phyloP scores from a whole-genome alignment of 495 filamentous ascomycete genomes.

The Podospora pseudopauciseta region DNA sequence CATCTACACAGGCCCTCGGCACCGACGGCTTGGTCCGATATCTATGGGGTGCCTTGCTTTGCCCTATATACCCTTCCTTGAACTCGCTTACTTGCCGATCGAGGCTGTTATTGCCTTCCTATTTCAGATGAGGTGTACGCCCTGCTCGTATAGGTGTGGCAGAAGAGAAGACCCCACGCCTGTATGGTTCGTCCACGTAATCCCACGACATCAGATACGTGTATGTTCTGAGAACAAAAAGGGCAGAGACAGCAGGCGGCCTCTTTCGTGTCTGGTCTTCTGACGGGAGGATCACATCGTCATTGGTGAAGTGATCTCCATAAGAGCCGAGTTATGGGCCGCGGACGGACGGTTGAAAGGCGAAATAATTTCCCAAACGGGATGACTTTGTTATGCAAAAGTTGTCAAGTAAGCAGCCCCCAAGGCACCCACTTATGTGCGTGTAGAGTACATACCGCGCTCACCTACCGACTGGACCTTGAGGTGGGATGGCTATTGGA shows the following conservation, averaged over 20 bases:
- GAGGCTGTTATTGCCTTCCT: neutral
- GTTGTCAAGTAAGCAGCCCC: neutral
- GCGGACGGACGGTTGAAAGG: conserved; percentile 37
- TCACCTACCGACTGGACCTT: neutral
- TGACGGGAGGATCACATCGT: conserved; percentile 36
- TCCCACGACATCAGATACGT: neutral
- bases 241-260: conserved; percentile 3
- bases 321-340: conserved; percentile 41
- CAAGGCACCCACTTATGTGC: neutral
- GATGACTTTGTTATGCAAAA: conserved; percentile 41
- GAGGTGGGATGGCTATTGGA: conserved; percentile 10
- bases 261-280: conserved; percentile 17
- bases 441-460: neutral
- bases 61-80: neutral
- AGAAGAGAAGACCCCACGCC: neutral
- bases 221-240: neutral
- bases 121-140: neutral
- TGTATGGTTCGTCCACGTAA: neutral
- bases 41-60: neutral
- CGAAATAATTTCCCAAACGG: conserved; percentile 45
- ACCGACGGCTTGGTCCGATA: conserved; percentile 4
- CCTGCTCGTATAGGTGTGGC: neutral
- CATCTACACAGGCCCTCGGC: neutral
- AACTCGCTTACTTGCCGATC: neutral
- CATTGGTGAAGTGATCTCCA: conserved; percentile 40